phyloP scores from a whole-genome alignment of 176 grass and related monocot genomes.

The Cenchrus americanus region DNA sequence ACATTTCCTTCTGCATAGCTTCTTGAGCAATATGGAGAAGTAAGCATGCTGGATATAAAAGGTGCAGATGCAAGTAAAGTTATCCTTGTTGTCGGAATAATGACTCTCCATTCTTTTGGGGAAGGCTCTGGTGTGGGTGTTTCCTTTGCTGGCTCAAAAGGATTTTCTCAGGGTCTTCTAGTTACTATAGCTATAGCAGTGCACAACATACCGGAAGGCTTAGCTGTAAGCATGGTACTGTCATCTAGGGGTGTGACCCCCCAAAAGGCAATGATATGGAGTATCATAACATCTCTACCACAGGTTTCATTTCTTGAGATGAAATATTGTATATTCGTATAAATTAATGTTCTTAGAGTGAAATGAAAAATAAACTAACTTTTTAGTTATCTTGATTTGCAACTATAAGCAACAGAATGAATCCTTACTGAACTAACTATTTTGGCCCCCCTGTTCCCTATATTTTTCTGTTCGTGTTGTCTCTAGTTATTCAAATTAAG shows the following conservation, averaged over 20 bases:
- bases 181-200: conserved; percentile 97
- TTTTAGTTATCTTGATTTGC: conserved; percentile 2
- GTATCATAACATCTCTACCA: conserved; percentile 95
- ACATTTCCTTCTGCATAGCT: conserved; percentile 51
- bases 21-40: conserved; percentile 93
- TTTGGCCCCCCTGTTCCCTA: background rate
- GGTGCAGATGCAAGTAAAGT: conserved; percentile 99
- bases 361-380: background rate
- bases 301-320: conserved; percentile 57
- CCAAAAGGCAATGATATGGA: conserved; percentile 97
- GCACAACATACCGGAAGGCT: conserved; percentile 98
- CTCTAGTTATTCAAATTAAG: background rate
- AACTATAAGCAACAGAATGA: background rate
- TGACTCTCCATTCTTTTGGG: conserved; percentile 99
- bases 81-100: conserved; percentile 99
- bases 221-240: conserved; percentile 98
- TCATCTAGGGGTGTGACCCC: conserved; percentile 86
- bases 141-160: conserved; percentile 93
- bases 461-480: background rate
- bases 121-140: conserved; percentile 99
- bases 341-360: background rate
- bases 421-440: background rate
- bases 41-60: conserved; percentile 99
- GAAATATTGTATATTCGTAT: conserved; percentile 31
- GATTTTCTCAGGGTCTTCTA: conserved; percentile 88